Evolutionary conservation across 208 protist genomes (phyloP).

Genomic region (Spongospora subterranea): DNA sequence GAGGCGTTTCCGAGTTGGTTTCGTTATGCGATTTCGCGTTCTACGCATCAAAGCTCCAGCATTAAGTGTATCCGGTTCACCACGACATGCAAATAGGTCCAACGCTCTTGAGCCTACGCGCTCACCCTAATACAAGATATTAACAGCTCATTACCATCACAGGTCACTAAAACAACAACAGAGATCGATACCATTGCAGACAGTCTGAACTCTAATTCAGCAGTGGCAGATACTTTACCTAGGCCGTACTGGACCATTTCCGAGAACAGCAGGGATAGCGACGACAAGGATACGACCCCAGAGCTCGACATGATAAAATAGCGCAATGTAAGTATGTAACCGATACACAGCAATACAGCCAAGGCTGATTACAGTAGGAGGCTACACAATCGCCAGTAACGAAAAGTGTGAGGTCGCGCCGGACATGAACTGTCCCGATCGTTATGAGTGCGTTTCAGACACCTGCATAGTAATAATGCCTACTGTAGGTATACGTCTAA

Average conservation of each 20-base stretch:
- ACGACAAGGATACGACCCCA: neutral
- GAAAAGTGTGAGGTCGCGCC: too few species aligned
- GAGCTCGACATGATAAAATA: neutral
- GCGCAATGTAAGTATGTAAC: too few species aligned
- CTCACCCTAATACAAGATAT: constrained; percentile 27
- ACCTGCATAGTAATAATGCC: too few species aligned
- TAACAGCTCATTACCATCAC: too few species aligned
- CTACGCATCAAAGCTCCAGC: neutral
- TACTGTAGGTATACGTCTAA: too few species aligned
- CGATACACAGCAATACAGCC: too few species aligned
- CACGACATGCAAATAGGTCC: constrained; percentile 3
- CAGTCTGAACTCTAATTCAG: neutral
- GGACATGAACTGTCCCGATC: too few species aligned
- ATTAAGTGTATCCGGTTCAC: neutral
- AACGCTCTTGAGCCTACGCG: neutral
- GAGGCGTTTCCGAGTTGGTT: neutral
- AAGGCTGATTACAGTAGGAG: too few species aligned
- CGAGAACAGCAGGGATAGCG: constrained; percentile 43
- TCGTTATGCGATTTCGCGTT: neutral
- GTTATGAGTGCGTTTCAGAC: too few species aligned
- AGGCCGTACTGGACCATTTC: constrained; percentile 31
- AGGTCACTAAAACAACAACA: neutral
- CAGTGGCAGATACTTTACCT: neutral
- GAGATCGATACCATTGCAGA: constrained; percentile 9
- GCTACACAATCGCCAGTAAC: too few species aligned